Evolutionary conservation across 2,329 filamentous ascomycete genomes (phyloP).

Genomic region (Ophiostoma sp.): DNA sequence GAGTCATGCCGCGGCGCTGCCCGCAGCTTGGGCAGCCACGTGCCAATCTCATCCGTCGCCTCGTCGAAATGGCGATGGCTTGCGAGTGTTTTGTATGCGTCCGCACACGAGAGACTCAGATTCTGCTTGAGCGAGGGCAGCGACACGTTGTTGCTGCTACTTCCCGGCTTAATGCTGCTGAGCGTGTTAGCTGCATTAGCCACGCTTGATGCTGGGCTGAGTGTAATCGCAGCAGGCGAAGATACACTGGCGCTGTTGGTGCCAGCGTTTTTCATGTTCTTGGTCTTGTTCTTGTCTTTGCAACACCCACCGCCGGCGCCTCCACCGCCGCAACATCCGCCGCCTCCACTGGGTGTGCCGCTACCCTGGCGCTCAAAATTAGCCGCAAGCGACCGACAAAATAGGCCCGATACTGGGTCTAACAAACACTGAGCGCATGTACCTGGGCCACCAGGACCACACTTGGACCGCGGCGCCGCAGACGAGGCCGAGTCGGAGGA

Average conservation of each 20-base stretch:
- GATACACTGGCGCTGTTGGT: not conserved
- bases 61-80: slow-evolving; percentile 71
- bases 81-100: slow-evolving; percentile 72
- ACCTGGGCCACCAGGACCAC: slow-evolving; percentile 65
- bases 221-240: not conserved
- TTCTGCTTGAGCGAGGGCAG: slow-evolving; percentile 29
- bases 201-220: not conserved
- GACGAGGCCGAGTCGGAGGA: slow-evolving; percentile 27
- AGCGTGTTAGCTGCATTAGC: slow-evolving; percentile 8
- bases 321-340: slow-evolving; percentile 43
- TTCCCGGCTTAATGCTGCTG: slow-evolving; percentile 29
- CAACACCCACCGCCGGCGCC: slow-evolving; percentile 61
- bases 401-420: slow-evolving; percentile 74
- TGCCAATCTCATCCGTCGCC: slow-evolving; percentile 67
- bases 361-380: slow-evolving; percentile 45
- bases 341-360: slow-evolving; percentile 17
- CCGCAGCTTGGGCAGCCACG: slow-evolving; percentile 69
- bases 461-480: slow-evolving; percentile 37
- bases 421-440: slow-evolving; percentile 72
- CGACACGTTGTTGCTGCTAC: slow-evolving; percentile 15
- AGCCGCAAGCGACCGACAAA: slow-evolving; percentile 75
- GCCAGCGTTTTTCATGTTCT: not conserved
- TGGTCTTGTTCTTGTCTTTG: slow-evolving; percentile 38
- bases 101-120: slow-evolving; percentile 63
- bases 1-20: slow-evolving; percentile 44